Conservation (phyloP, 2,329 filamentous ascomycete species). For the Cercospora sp. region DNA sequence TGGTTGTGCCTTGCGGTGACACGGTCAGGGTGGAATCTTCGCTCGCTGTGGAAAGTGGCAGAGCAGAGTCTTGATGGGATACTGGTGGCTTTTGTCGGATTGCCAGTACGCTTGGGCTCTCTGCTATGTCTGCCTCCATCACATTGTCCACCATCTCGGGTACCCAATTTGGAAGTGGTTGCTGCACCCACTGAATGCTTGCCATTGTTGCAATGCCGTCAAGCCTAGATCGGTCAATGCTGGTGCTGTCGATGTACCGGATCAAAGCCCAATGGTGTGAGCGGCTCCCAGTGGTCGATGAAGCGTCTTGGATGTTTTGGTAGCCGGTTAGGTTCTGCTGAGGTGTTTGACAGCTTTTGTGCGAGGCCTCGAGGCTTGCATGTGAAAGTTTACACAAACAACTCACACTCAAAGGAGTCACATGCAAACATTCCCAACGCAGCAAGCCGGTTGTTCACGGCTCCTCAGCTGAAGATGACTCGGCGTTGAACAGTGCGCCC, state of each 20-base stretch:
- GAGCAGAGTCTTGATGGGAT: neutral
- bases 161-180: neutral
- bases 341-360: neutral
- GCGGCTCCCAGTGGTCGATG: neutral
- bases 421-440: neutral
- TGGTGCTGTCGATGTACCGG: neutral
- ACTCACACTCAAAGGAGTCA: neutral
- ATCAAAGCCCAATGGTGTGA: neutral
- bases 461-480: neutral
- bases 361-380: neutral
- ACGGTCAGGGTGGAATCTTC: neutral
- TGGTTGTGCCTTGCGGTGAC: neutral
- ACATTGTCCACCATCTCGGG: neutral
- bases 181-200: neutral
- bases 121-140: neutral
- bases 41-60: neutral
- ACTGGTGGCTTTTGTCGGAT: neutral
- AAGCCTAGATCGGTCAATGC: neutral
- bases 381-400: neutral
- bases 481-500: neutral
- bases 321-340: neutral
- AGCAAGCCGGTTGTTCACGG: neutral
- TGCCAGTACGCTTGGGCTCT: neutral
- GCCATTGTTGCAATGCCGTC: neutral
- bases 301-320: neutral